Base-by-base conservation (phyloP, 2,329 filamentous ascomycete species). In the Acephala macrosclerotiorum region DNA sequence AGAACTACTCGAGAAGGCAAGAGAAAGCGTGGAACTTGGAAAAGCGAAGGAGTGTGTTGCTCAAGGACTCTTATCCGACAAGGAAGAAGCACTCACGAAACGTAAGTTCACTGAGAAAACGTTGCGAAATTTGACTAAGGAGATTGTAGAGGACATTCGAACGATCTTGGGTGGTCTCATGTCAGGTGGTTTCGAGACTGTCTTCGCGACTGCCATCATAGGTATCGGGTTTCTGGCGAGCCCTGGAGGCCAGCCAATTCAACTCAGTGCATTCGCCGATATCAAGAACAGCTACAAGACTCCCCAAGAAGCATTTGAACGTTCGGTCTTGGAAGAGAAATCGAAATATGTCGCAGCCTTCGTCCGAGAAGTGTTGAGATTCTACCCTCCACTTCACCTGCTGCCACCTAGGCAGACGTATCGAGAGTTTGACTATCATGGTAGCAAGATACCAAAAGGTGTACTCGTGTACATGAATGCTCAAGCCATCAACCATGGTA, bases 291-390 rank as follows among this genome's bases (percentile, higher is more conserved):
- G 8, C 18, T 49, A 49, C 20, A 25, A 18, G 2, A 22, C 18
- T 22, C 45, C 45, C 5, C 45, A 49, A 25, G 45, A 49, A 25
- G 45, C 45, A 25, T 49, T 49, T 18, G 20, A 49, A 5, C 20
- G 18, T 20, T 3, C 45, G 6, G 45, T 22, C 18, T 49, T 22
- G 18, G 45, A 49, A 49, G 45, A 49, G 18, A 49, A 49, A 12
- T 49, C 45, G 6, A 3, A 8, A 12, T 49, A 49, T 12, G 18
- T 49, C 20, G 45, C 45, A 11, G 45, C 45, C 22, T 49, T 49
- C 22, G 45, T 49, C 45, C 45, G 45, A 49, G 45, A 49, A 49
- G 45, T 49, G 3, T 18, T 49, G 45, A 20, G 45, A 49, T 49
- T 49, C 45, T 49, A 49, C 12, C 45, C 45, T 49, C n/a, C 45